Base-by-base conservation (phyloP, 2,329 filamentous ascomycete species). In the Cordyceps militaris region DNA sequence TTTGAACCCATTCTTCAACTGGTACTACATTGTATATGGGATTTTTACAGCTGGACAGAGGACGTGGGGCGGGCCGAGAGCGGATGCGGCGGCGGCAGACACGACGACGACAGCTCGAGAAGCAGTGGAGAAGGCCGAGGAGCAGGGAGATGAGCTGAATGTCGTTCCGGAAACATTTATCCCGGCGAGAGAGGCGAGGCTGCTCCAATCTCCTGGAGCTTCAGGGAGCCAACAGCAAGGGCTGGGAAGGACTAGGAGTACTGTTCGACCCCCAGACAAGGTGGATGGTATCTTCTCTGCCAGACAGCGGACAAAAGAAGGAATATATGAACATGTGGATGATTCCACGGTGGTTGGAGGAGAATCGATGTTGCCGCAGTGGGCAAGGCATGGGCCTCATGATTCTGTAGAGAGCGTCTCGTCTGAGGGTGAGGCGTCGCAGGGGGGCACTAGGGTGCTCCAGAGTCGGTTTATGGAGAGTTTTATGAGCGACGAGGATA, bases 21-120 rank as follows among this genome's bases (percentile, higher is more conserved):
- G 93, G 93, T 83, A 91, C 59, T 97, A 97, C 75, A 96, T 97
- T 88, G 88, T 96, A 2, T 96, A 97, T 70, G 92, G 91, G 46
- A 95, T 96, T 64, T 94, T 96, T 72, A 97, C 93, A 0, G 91
- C 92, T 30, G 91, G 92, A 21, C 91, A 96, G 70, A 82, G 93
- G 63, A 97, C 93, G 1, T 99, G 94, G 93, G 93, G 93, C 63
- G 93, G 93, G 0, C 94, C 93, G 11, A 83, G 93, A 66, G 91
- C 91, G 1, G 93, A 97, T 71, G 92, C 92, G 1, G 90, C 88
- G 30, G 80, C 85, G 42, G 92, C 92, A 3, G 88, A 95, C 69
- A 76, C 80, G 13, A 76, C 84, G 59, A 94, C 86, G 0, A 91
- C 89, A 0, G 86, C 89, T 1, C 86, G 89, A 64, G 82, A 95